A percentile compares a stretch with the other conserved stretches of the same genome.
Conservation (phyloP, 2,329 filamentous ascomycete species). For the Botrytis hyacinthi region DNA sequence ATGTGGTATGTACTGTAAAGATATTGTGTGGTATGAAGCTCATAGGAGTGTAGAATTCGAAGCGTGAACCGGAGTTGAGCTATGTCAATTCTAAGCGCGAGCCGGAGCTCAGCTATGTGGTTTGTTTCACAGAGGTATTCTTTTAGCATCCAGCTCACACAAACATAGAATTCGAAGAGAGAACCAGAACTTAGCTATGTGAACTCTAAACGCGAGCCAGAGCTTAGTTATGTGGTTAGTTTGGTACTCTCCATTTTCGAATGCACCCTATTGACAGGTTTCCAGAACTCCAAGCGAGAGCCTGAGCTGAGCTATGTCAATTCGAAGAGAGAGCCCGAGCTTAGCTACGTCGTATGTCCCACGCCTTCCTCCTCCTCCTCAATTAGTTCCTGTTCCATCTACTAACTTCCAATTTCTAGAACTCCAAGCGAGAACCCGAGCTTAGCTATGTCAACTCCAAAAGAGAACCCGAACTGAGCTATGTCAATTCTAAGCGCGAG, state of each 20-base stretch:
- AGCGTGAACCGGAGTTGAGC: neutral
- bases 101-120: neutral
- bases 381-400: rapidly evolving
- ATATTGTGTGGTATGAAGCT: neutral
- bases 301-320: neutral
- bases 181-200: neutral
- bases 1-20: neutral
- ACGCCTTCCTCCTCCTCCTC: too few species aligned
- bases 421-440: neutral
- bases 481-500: neutral
- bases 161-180: neutral
- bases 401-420: too few species aligned
- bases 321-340: too few species aligned
- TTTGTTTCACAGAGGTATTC: too few species aligned
- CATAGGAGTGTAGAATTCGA: neutral
- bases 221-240: neutral
- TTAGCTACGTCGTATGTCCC: too few species aligned
- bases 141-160: too few species aligned
- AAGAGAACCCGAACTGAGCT: neutral
- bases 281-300: too few species aligned
- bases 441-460: neutral
- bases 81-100: neutral
- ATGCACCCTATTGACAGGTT: too few species aligned
- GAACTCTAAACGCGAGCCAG: neutral
- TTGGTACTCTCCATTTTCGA: too few species aligned